Evolutionary conservation across 2,329 filamentous ascomycete genomes (phyloP), one percentile per base, ranked within the genome.

Genomic region (Coniochaeta pulveracea): DNA sequence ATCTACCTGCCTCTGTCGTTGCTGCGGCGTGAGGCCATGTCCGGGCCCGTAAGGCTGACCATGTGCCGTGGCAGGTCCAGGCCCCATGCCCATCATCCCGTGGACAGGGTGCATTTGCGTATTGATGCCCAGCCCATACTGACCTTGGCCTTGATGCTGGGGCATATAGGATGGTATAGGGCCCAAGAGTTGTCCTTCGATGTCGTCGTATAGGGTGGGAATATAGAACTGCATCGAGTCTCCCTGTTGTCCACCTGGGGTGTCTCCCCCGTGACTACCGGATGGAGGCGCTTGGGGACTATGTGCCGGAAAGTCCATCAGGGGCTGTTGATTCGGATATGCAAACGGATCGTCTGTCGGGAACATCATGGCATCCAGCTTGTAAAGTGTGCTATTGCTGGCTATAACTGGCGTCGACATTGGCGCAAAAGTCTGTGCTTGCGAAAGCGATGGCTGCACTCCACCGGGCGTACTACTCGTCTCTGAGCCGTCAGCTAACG

Each of bases 311-410:
- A 72, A 61, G 43, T 73, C 64, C 60, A 80, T 76, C 61, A 80
- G 73, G 1, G 80, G 76, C 42, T 85, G 43, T 26, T 46, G 80
- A 46, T 80, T 85, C 0, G 81, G 82, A 46, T 89, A 91, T 0
- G 78, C 80, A 41, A 89, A 80, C 0, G 83, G 81, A 45, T 89
- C 82, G 21, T 73, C 69, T 0, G 80, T 80, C 2, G 81, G 78
- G 47, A 89, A 89, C 79, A 89, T 86, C 58, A 88, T 74, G 4
- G 77, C 74, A 37, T 79, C 79, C 6, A 88, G 66, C 49, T 84
- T 81, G 42, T 80, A 72, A 11, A 86, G 60, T 4, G 61, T 58
- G 44, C 61, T 70, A 29, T 56, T 50, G 19, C 46, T 50, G 34
- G 48, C 48, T 36, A 33, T 43, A 40, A n/a, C n/a, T n/a, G 42